These are phyloP conservation scores for Priceomyces fermenticarens DNA, from an alignment of 805 yeast species.

Conservation along the genomic window DNA sequence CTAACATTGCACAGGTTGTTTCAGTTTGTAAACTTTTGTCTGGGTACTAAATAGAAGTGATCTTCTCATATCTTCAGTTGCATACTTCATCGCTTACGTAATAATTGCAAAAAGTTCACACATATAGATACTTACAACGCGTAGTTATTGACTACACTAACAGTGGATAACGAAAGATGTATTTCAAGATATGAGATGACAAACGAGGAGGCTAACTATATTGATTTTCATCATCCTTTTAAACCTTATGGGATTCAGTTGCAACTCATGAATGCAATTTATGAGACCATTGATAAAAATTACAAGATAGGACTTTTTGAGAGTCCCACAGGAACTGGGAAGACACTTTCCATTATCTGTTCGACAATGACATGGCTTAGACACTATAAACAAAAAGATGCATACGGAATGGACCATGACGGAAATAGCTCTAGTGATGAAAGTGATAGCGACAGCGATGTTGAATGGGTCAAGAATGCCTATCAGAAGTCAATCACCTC, in stretches of 20 bases:
- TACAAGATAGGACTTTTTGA: conserved; percentile 80
- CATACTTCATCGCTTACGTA: neutral
- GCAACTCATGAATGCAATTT: conserved; percentile 73
- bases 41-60: no score
- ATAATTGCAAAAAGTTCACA: neutral
- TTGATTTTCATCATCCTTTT: conserved; percentile 68
- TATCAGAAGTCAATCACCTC: conserved; percentile 29
- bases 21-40: no score
- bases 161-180: neutral
- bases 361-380: conserved; percentile 82
- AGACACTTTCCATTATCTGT: conserved; percentile 83
- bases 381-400: conserved; percentile 33
- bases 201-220: neutral
- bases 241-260: conserved; percentile 76
- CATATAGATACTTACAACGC: neutral
- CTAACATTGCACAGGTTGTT: no score
- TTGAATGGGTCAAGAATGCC: conserved; percentile 61
- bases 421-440: conserved; percentile 6
- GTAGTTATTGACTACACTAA: neutral
- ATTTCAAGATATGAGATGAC: neutral
- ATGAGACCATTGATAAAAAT: conserved; percentile 50
- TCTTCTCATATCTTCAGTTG: no score
- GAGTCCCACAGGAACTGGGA: conserved; percentile 95
- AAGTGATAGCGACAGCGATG: conserved; percentile 48
- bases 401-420: no score